Conservation (phyloP, 1,139 yeast species). For the Yamadazyma songkhlaensis region DNA sequence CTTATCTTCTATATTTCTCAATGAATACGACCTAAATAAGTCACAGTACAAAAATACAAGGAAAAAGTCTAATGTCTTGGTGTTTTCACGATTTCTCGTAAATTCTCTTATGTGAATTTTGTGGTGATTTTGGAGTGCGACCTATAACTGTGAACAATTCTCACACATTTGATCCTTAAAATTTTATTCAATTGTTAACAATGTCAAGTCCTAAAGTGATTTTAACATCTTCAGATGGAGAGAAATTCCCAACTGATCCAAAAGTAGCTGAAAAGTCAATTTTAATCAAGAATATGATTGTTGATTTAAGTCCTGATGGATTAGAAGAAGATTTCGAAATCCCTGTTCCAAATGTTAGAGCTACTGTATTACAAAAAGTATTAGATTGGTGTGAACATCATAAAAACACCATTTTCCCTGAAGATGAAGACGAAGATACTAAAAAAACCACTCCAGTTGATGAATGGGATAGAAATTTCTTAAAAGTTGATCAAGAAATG, state of each 20-base stretch:
- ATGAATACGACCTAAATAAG: no score
- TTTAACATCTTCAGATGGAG: slow-evolving; percentile 71
- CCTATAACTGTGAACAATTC: no score
- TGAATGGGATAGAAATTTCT: slow-evolving; percentile 95
- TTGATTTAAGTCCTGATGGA: slow-evolving; percentile 67
- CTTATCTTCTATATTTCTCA: no score
- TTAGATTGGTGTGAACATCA: slow-evolving; percentile 98
- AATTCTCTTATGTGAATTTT: no score
- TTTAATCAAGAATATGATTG: slow-evolving; percentile 85
- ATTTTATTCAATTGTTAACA: neutral
- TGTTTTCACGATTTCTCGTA: no score
- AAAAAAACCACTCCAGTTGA: slow-evolving; percentile 84
- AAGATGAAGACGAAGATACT: slow-evolving; percentile 74
- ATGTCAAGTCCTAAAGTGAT: slow-evolving; percentile 51
- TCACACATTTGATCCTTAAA: neutral
- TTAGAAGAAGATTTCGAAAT: slow-evolving; percentile 71
- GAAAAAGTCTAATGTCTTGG: no score
- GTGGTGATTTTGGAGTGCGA: no score
- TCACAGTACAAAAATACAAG: no score
- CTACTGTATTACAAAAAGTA: slow-evolving; percentile 84
- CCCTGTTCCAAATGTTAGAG: slow-evolving; percentile 89
- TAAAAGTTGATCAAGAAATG: slow-evolving; percentile 98
- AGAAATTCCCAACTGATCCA: slow-evolving; percentile 69
- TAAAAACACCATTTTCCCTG: slow-evolving; percentile 74
- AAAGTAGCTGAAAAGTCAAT: slow-evolving; percentile 89